Evolutionary conservation across 768 basidiomycete species (phyloP).

Genomic region (Neoboletus subvelutipes): DNA sequence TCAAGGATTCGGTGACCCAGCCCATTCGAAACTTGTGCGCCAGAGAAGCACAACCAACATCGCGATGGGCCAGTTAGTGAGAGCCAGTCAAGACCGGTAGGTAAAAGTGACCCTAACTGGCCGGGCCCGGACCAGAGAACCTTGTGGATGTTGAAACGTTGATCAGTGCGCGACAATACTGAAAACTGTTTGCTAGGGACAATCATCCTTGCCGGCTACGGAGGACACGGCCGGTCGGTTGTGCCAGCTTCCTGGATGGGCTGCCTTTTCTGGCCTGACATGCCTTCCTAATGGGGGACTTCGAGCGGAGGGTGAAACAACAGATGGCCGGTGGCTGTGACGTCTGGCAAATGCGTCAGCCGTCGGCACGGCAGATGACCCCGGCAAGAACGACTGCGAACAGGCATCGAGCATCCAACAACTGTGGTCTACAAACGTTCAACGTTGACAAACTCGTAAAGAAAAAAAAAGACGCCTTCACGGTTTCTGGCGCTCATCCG

Average conservation of each 20-base stretch:
- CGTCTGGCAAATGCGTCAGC: conserved; percentile 17
- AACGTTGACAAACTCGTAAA: background rate
- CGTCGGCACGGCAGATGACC: conserved; percentile 9
- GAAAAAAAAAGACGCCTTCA: background rate
- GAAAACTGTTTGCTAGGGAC: too few species aligned
- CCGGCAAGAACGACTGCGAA: conserved; percentile 7
- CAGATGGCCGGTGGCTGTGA: conserved; percentile 12
- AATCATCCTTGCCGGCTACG: background rate
- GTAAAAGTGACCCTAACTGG: conserved; percentile 6
- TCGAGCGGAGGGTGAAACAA: background rate
- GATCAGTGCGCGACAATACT: too few species aligned
- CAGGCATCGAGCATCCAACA: conserved; percentile 4
- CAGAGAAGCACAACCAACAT: background rate
- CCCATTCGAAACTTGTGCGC: background rate
- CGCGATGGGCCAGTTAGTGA: background rate
- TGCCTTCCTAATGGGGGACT: background rate
- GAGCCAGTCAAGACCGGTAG: background rate
- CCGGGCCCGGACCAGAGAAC: too few species aligned
- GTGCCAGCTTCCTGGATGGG: too few species aligned
- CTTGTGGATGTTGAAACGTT: background rate
- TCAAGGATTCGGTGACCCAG: background rate
- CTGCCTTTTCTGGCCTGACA: background rate
- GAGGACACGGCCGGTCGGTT: background rate
- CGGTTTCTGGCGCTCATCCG: background rate
- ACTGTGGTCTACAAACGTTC: conserved; percentile 1